Evolutionary conservation across 2,329 filamentous ascomycete genomes (phyloP).

Genomic region (Talaromyces sp.): DNA sequence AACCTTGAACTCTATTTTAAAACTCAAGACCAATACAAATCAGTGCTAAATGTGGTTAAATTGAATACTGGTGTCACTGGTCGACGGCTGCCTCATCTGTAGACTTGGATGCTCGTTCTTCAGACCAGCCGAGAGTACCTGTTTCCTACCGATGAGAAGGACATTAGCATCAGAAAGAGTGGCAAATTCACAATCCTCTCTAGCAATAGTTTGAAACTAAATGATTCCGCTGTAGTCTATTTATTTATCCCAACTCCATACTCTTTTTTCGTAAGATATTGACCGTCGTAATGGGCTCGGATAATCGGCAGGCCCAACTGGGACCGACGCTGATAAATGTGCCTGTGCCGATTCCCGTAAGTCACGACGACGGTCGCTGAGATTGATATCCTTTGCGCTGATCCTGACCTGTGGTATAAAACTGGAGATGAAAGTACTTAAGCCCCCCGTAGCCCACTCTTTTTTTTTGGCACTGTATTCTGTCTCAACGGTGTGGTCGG

Average conservation of each 20-base stretch:
- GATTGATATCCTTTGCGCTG: not conserved
- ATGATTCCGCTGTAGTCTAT: not conserved
- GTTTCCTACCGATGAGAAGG: not conserved
- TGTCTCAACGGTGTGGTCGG: not conserved
- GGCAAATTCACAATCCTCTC: not conserved
- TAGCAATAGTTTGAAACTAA: not conserved
- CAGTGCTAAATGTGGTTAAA: not conserved
- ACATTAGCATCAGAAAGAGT: not conserved
- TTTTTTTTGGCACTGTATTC: not conserved
- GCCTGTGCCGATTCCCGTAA: not conserved
- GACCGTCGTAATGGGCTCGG: not conserved
- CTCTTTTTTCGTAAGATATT: not conserved
- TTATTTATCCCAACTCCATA: not conserved
- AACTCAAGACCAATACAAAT: not conserved
- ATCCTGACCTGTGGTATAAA: not conserved
- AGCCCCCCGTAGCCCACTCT: not conserved
- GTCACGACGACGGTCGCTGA: not conserved
- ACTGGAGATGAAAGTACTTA: not conserved
- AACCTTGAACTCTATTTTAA: not conserved
- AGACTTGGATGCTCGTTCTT: not conserved
- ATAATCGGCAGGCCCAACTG: not conserved
- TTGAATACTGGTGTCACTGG: too few species aligned
- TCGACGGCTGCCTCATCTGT: too few species aligned
- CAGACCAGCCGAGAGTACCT: not conserved
- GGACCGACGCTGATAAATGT: not conserved